Base-by-base conservation (phyloP, 352 stramenopile genomes). In the Phytophthora pisi region DNA sequence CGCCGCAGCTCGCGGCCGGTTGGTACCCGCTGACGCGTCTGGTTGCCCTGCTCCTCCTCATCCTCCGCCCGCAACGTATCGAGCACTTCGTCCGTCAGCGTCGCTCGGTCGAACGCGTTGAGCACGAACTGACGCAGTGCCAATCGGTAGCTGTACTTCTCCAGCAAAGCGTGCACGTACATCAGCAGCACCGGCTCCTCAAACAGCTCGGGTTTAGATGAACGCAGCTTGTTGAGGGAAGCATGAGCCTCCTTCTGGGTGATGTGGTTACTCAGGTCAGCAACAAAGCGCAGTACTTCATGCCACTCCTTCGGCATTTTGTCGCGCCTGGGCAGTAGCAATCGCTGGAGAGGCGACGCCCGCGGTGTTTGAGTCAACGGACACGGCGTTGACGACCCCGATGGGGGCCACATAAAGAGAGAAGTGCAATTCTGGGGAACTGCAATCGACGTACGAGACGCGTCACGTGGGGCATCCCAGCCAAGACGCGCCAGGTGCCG, bases 211-310 rank as follows among this genome's bases (percentile, higher is more conserved):
- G 84, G 56, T 51, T 94, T 90, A n/a, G 82, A 72, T 7, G 74
- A 75, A 9, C 86, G 86, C 36, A 96, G 57, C 63, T 93, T 93
- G 80, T 93, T 94, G 11, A 96, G 77, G 47, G 86, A 91, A 20
- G 85, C 81, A 64, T 95, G 87, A 2, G 89, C 89, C 61, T 96
- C 89, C 67, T 96, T 96, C 64, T 96, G 89, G 3, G 87, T 95
- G 59, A 96, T 96, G 62, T 95, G 88, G 72, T 95, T 95, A 62
- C 89, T 96, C 63, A 96, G 40, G 43, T 96, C 88, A 1, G 86
- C 89, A 31, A 96, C 79, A 52, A 85, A 75, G 1, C 87, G 85
- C 43, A 96, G 57, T 4, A 95, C 72, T 68, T 96, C 89, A 40
- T 79, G 85, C 85, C 86, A 92, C 34, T 92, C 86, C 0, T 84